phyloP scores from a whole-genome alignment of 768 basidiomycete species.

The Lentinula detonsa region DNA sequence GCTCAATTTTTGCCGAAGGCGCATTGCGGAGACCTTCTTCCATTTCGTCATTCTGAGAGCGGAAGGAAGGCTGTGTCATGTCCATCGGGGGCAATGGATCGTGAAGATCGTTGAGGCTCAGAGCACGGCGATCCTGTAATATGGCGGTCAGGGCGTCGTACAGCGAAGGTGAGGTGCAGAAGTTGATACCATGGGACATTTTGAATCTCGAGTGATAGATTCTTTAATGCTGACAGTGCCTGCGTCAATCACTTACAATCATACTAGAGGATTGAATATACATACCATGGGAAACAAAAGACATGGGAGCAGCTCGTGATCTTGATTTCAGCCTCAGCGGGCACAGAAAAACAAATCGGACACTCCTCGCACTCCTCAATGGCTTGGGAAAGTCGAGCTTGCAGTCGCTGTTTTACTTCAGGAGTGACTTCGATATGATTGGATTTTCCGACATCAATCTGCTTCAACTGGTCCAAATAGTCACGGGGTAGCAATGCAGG shows the following conservation, averaged over 20 bases:
- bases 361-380: constrained; percentile 84
- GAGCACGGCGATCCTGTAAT: constrained; percentile 63
- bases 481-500: constrained; percentile 66
- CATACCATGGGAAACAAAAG: constrained; percentile 69
- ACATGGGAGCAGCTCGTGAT: constrained; percentile 71
- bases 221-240: constrained; percentile 51
- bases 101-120: constrained; percentile 50
- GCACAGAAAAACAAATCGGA: constrained; percentile 61
- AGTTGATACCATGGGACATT: constrained; percentile 68
- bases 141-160: constrained; percentile 2
- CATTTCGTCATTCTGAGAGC: constrained; percentile 32
- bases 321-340: constrained; percentile 46
- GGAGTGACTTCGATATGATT: constrained; percentile 38
- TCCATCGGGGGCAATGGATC: constrained; percentile 62
- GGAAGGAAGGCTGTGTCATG: constrained; percentile 53
- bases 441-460: constrained; percentile 23
- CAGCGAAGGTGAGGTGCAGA: neutral
- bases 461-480: constrained; percentile 61
- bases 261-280: neutral
- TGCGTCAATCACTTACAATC: neutral
- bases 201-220: constrained; percentile 62
- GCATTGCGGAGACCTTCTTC: constrained; percentile 36
- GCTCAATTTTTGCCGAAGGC: constrained; percentile 83
- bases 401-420: constrained; percentile 50
- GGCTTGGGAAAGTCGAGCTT: constrained; percentile 51